Evolutionary conservation across 805 yeast genomes (phyloP).

Genomic region (Candida anglica): DNA sequence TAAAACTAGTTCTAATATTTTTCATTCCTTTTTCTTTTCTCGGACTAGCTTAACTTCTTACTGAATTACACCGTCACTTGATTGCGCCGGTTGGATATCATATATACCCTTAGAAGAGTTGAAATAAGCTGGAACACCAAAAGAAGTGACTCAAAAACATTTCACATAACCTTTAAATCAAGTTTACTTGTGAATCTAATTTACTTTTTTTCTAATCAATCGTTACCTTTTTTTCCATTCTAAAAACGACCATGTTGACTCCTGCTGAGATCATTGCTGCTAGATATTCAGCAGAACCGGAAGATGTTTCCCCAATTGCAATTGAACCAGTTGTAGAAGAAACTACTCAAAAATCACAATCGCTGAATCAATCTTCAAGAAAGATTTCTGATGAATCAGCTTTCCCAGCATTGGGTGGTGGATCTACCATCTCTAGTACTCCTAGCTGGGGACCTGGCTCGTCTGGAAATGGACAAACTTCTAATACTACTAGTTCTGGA

Average conservation of each 20-base stretch:
- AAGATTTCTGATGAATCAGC: conserved; percentile 51
- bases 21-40: not conserved
- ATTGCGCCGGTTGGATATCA: conserved; percentile 1
- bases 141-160: not conserved
- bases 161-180: no score
- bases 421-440: conserved; percentile 23
- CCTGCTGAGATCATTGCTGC: conserved; percentile 50
- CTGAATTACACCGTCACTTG: conserved; percentile 3
- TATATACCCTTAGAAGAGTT: not conserved
- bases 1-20: not conserved
- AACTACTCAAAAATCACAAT: not conserved
- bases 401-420: conserved; percentile 64
- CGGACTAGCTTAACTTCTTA: not conserved
- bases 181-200: not conserved
- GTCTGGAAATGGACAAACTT: conserved; percentile 17
- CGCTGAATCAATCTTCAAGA: no score
- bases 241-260: conserved; percentile 28
- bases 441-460: conserved; percentile 37
- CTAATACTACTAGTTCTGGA: conserved; percentile 9
- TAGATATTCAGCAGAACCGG: conserved; percentile 27
- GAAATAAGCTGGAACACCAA: no score
- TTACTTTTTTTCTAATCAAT: not conserved
- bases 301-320: not conserved
- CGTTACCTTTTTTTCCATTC: not conserved
- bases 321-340: not conserved